Conservation (phyloP, 208 protist genomes). For the Novymonas esmeraldas region DNA sequence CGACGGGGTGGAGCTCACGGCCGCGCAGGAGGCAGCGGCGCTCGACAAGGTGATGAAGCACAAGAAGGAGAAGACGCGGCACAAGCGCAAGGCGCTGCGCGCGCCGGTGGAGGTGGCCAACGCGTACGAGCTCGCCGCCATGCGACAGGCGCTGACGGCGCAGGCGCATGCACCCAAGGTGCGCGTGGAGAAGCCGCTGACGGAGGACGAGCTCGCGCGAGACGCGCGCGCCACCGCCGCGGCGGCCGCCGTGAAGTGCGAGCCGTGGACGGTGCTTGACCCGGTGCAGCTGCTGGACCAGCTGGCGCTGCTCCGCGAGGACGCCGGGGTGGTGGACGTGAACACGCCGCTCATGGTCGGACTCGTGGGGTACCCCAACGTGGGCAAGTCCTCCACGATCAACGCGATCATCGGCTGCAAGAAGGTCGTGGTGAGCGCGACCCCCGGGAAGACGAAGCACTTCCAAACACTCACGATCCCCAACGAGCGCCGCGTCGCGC, state of each 20-base stretch:
- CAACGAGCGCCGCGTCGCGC: conserved; percentile 87
- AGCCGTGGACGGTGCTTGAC: conserved; percentile 68
- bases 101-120: conserved; percentile 78
- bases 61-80: conserved; percentile 67
- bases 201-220: conserved; percentile 68
- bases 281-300: conserved; percentile 83
- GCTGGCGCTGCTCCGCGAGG: conserved; percentile 57
- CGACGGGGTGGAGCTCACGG: conserved; percentile 34
- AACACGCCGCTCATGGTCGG: conserved; percentile 88
- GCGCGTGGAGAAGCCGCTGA: conserved; percentile 48
- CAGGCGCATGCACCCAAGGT: conserved; percentile 42
- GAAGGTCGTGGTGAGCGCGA: conserved; percentile 95
- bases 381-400: conserved; percentile 98
- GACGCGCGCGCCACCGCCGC: conserved; percentile 48
- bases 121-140: conserved; percentile 72
- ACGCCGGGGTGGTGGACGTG: conserved; percentile 35
- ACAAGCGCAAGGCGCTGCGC: conserved; percentile 78
- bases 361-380: conserved; percentile 98
- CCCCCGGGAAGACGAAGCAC: conserved; percentile 99
- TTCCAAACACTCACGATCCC: conserved; percentile 97
- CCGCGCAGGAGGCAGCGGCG: conserved; percentile 42
- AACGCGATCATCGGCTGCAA: conserved; percentile 96
- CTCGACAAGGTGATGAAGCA: conserved; percentile 39
- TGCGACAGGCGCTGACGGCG: conserved; percentile 47
- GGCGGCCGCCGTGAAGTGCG: conserved; percentile 18